Base-by-base conservation (phyloP, 805 yeast species). In the Starmerella lactis-condensi region DNA sequence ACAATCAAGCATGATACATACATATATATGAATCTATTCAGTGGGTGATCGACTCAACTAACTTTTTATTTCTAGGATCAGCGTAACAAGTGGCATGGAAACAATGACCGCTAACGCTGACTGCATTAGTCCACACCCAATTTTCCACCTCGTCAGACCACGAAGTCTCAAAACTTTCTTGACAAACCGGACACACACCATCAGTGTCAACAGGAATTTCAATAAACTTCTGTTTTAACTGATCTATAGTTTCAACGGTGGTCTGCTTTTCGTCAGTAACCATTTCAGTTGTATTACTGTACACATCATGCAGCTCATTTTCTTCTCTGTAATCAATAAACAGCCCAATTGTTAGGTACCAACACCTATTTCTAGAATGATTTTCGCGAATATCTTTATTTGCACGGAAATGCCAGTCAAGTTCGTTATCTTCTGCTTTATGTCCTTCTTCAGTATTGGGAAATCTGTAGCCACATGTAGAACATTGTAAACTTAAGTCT, bases 331-430 rank as follows among this genome's bases (percentile, higher is more conserved):
- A 79, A 16, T 63, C 61, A 17, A 67, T 64, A 85, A 93, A 82
- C 26, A 70, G 71, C 16, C 62, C 59, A 39, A 69, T 75, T 38
- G 69, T 71, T 37, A 82, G 54, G 50, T 72, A 83, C 92, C 93
- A 83, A 43, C 72, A 65, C 44, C 95, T 60, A 25, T 78, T 72
- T 48, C 77, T 83, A 20, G 60, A 56, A 6, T 61, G 49, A 19
- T 57, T 61, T 34, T 62, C 65, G 27, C 69, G 67, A 29, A 77
- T 59, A 45, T 75, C 72, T 50, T 78, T 79, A 52, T 81, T 85
- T 26, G 79, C 75, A 44, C 96, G 67, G 59, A 81, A 82, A 58
- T 85, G 96, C 95, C 95, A 85, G 53, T 85, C 98, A 41, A 81
- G 57, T 54, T 89, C 98, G 12, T 67, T 61, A 31, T 72, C 67